phyloP scores from a whole-genome alignment of 495 filamentous ascomycete genomes.

The Daldinia bambusicola region DNA sequence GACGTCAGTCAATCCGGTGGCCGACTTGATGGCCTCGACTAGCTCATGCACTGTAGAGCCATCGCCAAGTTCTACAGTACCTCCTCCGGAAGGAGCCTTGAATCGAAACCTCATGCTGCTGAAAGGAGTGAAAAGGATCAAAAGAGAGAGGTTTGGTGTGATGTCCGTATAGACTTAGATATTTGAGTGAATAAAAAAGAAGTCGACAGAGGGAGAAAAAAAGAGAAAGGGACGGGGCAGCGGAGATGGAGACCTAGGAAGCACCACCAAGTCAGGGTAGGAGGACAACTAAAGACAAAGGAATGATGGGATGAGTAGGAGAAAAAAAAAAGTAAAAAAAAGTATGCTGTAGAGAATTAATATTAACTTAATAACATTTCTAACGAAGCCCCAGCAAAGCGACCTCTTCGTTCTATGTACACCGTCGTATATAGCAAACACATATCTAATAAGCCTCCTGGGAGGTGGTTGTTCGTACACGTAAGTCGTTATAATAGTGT shows the following conservation, averaged over 20 bases:
- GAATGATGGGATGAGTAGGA: background rate
- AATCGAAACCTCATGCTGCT: constrained; percentile 52
- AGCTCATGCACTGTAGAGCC: constrained; percentile 73
- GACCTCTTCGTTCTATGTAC: constrained; percentile 23
- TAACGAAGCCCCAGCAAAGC: background rate
- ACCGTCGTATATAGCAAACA: constrained; percentile 10
- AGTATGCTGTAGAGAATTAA: background rate
- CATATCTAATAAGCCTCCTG: background rate
- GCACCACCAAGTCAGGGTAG: background rate
- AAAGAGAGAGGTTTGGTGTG: background rate
- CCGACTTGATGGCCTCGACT: constrained; percentile 51
- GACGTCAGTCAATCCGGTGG: constrained; percentile 59
- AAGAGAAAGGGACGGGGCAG: constrained; percentile 1
- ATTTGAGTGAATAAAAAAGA: background rate
- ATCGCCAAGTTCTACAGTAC: constrained; percentile 70
- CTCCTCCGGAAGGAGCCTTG: constrained; percentile 51
- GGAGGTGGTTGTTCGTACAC: constrained; percentile 3
- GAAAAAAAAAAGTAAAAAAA: background rate
- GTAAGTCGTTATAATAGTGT: background rate
- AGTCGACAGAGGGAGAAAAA: background rate
- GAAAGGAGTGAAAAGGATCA: background rate
- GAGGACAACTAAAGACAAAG: constrained; percentile 1
- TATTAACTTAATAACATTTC: background rate
- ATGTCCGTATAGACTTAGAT: background rate
- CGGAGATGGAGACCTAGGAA: background rate